Evolutionary conservation across 2,329 filamentous ascomycete species (phyloP), one percentile per base, ranked within the genome.

Genomic region (Paraconiothyrium brasiliense): DNA sequence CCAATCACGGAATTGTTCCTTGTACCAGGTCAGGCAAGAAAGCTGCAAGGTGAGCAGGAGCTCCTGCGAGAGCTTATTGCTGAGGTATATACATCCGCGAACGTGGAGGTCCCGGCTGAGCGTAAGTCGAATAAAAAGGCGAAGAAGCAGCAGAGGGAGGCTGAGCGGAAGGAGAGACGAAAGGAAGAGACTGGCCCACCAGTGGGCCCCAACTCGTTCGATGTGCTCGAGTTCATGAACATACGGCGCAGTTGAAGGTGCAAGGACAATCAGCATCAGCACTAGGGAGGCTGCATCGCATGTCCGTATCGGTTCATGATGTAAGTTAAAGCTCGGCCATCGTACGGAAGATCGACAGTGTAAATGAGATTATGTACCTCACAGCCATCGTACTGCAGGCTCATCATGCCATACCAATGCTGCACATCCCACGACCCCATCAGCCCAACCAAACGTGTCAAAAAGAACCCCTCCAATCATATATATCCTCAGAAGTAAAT

Each of bases 61-160:
- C 8, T 37, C 5, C 3, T 76, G 24, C 63, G 56, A 27, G 57
- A 44, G 4, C 61, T 72, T 32, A 58, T 78, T 0, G 68, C 68
- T n/a, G 68, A 76, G 32, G 69, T 76, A 0, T 78, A 76, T 47
- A 55, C 34, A 2, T 65, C 70, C 8, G 64, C 62, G n/a, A 70
- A 71, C n/a, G 59, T 73, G n/a, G 66, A 67, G 13, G 6, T 70
- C 6, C 65, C 64, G 1, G 35, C 14, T 1, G 65, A 74, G 48
- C 51, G 67, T 3, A 22, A 67, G 0, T 70, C 67, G 4, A 69
- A 66, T 9, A 73, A 67, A 60, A 71, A 67, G 62, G 68, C 61
- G 57, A 71, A 71, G 57, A 73, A 63, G 48, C 68, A 68, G 37
- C 56, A 66, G 27, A 70, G 64, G 48, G 71, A 76, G 22, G 67